phyloP scores from a whole-genome alignment of 2,329 filamentous ascomycete genomes.

The Pseudogymnoascus pannorum region DNA sequence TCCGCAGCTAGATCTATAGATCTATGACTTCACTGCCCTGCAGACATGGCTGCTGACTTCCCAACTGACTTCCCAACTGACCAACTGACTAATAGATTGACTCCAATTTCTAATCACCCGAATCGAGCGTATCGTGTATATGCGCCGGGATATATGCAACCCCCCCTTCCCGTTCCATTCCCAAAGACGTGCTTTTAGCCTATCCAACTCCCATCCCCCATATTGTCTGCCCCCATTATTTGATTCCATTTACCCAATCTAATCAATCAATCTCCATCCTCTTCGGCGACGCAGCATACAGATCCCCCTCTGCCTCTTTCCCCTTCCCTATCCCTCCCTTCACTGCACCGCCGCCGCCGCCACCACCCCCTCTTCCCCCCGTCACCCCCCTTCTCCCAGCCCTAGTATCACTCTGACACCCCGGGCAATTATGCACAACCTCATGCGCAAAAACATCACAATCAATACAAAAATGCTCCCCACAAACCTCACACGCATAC shows the following conservation, averaged over 20 bases:
- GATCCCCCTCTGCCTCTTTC: neutral
- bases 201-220: neutral
- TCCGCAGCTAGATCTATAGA: no score
- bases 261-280: neutral
- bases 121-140: neutral
- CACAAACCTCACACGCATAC: constrained; percentile 84
- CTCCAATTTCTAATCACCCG: no score
- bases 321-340: neutral
- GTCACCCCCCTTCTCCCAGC: neutral
- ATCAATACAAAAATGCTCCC: constrained; percentile 92
- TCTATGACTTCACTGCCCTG: no score
- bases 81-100: no score
- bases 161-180: neutral
- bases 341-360: neutral
- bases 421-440: constrained; percentile 90
- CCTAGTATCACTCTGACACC: constrained; percentile 46
- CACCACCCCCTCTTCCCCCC: neutral
- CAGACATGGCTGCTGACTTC: no score
- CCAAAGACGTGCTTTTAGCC: neutral
- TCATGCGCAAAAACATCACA: constrained; percentile 95
- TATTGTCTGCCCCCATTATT: no score
- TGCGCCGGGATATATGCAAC: neutral
- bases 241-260: no score
- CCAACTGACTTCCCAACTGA: no score
- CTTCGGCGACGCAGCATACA: no score